These are phyloP conservation scores for Gaeumannomyces sp. DNA, from an alignment of 2,329 filamentous ascomycete genomes.

Conservation along the genomic window DNA sequence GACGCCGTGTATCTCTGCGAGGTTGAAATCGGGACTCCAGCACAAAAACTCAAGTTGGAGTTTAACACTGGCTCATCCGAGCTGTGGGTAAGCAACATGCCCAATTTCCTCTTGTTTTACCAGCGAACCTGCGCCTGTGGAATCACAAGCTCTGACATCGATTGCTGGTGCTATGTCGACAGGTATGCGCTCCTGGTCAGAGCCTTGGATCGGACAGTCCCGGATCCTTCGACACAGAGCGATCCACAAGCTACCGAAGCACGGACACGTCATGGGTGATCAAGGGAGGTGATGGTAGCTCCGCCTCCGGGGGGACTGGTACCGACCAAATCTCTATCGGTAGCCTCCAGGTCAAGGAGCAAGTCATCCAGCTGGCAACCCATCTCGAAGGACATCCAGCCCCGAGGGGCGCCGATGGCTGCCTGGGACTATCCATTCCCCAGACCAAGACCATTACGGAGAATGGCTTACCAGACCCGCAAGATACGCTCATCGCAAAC, in stretches of 20 bases:
- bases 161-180: not conserved
- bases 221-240: constrained; percentile 51
- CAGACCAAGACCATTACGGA: constrained; percentile 55
- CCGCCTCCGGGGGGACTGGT: constrained; percentile 58
- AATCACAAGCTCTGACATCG: not conserved
- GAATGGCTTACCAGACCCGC: constrained; percentile 39
- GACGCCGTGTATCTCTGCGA: constrained; percentile 60
- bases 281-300: constrained; percentile 62
- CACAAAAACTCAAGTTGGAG: constrained; percentile 55
- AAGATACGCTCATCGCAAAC: not conserved
- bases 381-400: constrained; percentile 27
- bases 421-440: constrained; percentile 61
- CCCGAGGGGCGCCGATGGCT: constrained; percentile 40
- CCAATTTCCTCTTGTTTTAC: not conserved
- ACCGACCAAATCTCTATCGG: constrained; percentile 58
- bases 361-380: constrained; percentile 59
- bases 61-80: constrained; percentile 69
- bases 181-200: not conserved
- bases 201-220: constrained; percentile 30
- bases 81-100: constrained; percentile 48
- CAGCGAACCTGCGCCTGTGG: not conserved
- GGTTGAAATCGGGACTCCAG: constrained; percentile 58
- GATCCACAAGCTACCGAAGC: constrained; percentile 54
- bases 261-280: constrained; percentile 56
- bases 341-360: constrained; percentile 52